These are phyloP conservation scores for Evansstolkia leycettana DNA, from an alignment of 495 filamentous ascomycete species.

Conservation along the genomic window DNA sequence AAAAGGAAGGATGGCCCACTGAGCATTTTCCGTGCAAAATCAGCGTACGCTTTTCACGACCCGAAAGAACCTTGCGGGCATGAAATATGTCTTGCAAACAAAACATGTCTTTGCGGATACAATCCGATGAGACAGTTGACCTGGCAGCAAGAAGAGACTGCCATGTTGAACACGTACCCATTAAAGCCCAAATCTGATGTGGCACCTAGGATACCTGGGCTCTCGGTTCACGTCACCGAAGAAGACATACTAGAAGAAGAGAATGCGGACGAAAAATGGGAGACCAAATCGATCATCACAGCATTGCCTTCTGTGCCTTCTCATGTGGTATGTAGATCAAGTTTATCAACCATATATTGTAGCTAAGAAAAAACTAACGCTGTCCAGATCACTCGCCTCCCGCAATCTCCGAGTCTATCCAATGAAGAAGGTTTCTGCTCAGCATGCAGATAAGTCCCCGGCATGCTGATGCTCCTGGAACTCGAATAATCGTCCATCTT, in stretches of 20 bases:
- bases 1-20: slow-evolving; percentile 20
- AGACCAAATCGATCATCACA: slow-evolving; percentile 22
- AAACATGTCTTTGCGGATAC: slow-evolving; percentile 5
- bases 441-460: too few relatives aligned
- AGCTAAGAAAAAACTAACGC: not conserved
- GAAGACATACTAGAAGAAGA: slow-evolving; percentile 12
- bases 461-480: too few relatives aligned
- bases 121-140: slow-evolving; percentile 17
- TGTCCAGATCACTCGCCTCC: slow-evolving; percentile 1
- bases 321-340: slow-evolving; percentile 2
- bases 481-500: too few relatives aligned
- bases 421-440: not conserved
- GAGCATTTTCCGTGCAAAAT: slow-evolving; percentile 23
- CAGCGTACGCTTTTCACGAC: slow-evolving; percentile 7
- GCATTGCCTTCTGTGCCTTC: slow-evolving; percentile 24
- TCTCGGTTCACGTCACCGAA: slow-evolving; percentile 19
- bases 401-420: not conserved
- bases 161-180: slow-evolving; percentile 22
- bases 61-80: slow-evolving; percentile 1
- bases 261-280: slow-evolving; percentile 3
- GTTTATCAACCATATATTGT: slow-evolving; percentile 7
- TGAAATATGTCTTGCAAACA: not conserved
- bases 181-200: slow-evolving; percentile 18
- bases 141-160: slow-evolving; percentile 19
- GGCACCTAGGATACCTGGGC: slow-evolving; percentile 23